These are phyloP conservation scores for Sicyos edulis DNA, from an alignment of 306 rosid species.

Conservation along the genomic window DNA sequence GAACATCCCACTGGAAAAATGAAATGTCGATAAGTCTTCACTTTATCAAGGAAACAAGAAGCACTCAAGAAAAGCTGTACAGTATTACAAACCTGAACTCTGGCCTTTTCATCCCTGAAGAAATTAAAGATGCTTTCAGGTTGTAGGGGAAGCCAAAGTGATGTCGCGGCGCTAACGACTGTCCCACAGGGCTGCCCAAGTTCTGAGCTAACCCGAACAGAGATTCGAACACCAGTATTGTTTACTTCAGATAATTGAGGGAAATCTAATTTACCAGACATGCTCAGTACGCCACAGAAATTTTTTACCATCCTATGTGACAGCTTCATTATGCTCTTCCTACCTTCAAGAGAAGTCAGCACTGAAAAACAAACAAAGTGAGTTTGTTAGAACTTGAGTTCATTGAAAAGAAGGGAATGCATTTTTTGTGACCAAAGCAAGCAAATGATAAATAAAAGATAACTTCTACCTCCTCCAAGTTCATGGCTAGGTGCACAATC, in stretches of 20 bases:
- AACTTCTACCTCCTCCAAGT: conserved; percentile 31
- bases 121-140: conserved; percentile 34
- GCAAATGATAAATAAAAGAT: background rate
- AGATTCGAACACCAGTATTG: conserved; percentile 34
- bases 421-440: too few species aligned
- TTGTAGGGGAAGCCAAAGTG: conserved; percentile 52
- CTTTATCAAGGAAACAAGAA: background rate
- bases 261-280: conserved; percentile 37
- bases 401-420: background rate
- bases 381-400: background rate
- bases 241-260: conserved; percentile 36
- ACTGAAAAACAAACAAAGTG: conserved; percentile 24
- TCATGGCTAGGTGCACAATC: conserved; percentile 23
- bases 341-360: conserved; percentile 31
- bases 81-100: conserved; percentile 42
- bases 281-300: conserved; percentile 39
- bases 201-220: conserved; percentile 30
- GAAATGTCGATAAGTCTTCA: conserved; percentile 5
- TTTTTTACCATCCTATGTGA: conserved; percentile 51
- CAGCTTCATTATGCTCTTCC: conserved; percentile 39
- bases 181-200: conserved; percentile 41
- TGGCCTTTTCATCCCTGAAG: conserved; percentile 33
- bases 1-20: conserved; percentile 60
- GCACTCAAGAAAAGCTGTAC: background rate
- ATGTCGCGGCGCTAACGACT: conserved; percentile 40